Evolutionary conservation across 352 stramenopile species (phyloP).

Genomic region (Globisporangium radiosum): DNA sequence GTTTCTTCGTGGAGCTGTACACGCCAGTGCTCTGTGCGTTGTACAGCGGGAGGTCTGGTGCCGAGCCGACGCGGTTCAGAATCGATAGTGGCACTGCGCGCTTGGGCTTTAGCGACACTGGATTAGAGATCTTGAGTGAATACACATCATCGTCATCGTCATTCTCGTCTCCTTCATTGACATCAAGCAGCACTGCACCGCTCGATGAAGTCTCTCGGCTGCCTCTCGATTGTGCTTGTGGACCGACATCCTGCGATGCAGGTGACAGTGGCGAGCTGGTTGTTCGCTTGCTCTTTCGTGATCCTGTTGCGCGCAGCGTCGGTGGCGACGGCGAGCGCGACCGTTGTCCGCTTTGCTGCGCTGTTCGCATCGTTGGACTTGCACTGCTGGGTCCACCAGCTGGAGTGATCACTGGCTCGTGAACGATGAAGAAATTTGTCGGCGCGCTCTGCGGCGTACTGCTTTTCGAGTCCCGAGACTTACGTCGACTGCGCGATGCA

Average conservation of each 20-base stretch:
- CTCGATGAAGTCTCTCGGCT: not conserved
- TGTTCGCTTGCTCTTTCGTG: constrained; percentile 8
- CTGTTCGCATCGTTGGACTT: not conserved
- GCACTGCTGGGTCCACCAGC: constrained; percentile 12
- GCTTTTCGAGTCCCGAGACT: not conserved
- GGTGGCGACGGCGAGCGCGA: not conserved
- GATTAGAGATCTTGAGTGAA: too few relatives aligned
- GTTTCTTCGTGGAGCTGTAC: constrained; percentile 69
- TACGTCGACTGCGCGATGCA: not conserved
- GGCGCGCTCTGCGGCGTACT: constrained; percentile 9
- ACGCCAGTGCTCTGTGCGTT: constrained; percentile 41
- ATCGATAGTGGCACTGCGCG: constrained; percentile 19
- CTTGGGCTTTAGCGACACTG: not conserved
- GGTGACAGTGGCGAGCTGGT: constrained; percentile 1
- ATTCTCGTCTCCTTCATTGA: not conserved
- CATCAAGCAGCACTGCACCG: not conserved
- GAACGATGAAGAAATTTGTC: constrained; percentile 63
- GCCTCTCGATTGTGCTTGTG: not conserved
- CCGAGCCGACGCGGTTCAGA: constrained; percentile 54
- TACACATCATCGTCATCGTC: not conserved
- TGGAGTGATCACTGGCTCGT: constrained; percentile 38
- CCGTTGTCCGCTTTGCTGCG: not conserved
- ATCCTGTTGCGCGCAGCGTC: not conserved
- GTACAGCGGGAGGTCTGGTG: constrained; percentile 51
- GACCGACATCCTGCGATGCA: not conserved